phyloP scores from a whole-genome alignment of 1,284 basidiomycete genomes.

The Exobasidium cylindrosporum region DNA sequence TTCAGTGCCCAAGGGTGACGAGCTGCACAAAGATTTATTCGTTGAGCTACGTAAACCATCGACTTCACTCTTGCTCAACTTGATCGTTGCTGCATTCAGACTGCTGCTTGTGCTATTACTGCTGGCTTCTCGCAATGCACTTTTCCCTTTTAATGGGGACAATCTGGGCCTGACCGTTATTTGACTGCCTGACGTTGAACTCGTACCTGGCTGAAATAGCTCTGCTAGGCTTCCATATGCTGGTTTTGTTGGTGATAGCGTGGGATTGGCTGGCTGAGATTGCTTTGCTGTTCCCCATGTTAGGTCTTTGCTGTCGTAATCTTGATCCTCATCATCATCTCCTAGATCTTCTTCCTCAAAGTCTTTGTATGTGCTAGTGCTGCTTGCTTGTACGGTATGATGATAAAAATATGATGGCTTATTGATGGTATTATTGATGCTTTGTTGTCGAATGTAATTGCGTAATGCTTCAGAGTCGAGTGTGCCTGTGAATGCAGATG shows the following conservation, averaged over 20 bases:
- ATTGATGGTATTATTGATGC: constrained; percentile 26
- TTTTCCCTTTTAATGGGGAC: not conserved
- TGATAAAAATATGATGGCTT: constrained; percentile 15
- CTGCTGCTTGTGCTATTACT: not conserved
- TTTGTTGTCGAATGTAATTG: constrained; percentile 34
- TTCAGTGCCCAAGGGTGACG: constrained; percentile 10
- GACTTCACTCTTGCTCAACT: not conserved
- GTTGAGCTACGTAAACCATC: not conserved
- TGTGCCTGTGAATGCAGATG: constrained; percentile 36
- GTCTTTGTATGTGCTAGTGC: constrained; percentile 19
- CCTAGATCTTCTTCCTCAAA: too few relatives aligned
- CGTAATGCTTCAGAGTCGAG: constrained; percentile 40
- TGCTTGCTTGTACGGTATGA: not conserved
- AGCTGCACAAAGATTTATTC: not conserved
- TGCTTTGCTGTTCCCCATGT: constrained; percentile 11
- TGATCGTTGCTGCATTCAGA: not conserved
- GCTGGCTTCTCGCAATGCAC: not conserved
- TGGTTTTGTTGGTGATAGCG: not conserved
- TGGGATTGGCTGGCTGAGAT: not conserved
- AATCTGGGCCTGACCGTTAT: not conserved
- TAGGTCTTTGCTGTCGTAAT: not conserved
- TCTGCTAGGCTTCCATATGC: not conserved
- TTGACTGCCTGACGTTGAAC: not conserved
- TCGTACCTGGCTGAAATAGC: not conserved
- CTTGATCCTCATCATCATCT: constrained; percentile 20